A percentile compares a stretch with the other conserved stretches of the same genome.
Evolutionary conservation across 2,329 filamentous ascomycete genomes (phyloP).

Genomic region (Diaporthe vexans): DNA sequence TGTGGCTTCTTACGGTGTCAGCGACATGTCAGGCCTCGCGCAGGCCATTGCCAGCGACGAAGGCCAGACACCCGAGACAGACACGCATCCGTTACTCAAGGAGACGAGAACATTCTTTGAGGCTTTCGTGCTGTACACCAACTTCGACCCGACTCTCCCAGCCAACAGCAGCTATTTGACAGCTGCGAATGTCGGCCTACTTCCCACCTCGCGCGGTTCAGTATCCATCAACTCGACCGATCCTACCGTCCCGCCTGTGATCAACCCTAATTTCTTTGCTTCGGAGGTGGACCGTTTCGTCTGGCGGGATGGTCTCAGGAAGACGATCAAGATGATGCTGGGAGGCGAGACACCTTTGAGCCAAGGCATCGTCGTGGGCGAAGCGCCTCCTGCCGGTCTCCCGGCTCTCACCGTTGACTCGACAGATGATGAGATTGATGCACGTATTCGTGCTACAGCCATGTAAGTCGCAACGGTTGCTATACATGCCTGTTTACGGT

Average conservation of each 20-base stretch:
- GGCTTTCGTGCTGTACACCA: neutral
- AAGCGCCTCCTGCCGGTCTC: constrained; percentile 11
- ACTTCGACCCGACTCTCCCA: constrained; percentile 9
- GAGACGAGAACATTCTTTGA: constrained; percentile 21
- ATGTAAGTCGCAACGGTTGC: neutral
- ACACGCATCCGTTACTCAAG: neutral
- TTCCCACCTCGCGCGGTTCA: constrained; percentile 5
- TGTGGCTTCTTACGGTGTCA: constrained; percentile 1
- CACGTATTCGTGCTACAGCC: constrained; percentile 12
- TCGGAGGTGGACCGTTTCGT: constrained; percentile 22
- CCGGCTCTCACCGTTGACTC: constrained; percentile 20
- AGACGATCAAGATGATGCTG: neutral
- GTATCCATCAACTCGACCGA: constrained; percentile 10
- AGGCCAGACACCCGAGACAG: neutral
- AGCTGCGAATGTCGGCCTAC: neutral
- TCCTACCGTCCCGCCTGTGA: constrained; percentile 5
- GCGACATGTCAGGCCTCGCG: neutral
- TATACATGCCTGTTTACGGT: neutral
- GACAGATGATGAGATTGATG: constrained; percentile 17
- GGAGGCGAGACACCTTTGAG: constrained; percentile 6
- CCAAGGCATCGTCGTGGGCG: constrained; percentile 20
- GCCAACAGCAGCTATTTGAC: constrained; percentile 2
- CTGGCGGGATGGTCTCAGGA: constrained; percentile 4
- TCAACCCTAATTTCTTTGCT: constrained; percentile 11
- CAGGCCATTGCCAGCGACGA: constrained; percentile 1